These are phyloP conservation scores for Leucocoprinus sp. DNA, from an alignment of 768 basidiomycete species.

Conservation along the genomic window DNA sequence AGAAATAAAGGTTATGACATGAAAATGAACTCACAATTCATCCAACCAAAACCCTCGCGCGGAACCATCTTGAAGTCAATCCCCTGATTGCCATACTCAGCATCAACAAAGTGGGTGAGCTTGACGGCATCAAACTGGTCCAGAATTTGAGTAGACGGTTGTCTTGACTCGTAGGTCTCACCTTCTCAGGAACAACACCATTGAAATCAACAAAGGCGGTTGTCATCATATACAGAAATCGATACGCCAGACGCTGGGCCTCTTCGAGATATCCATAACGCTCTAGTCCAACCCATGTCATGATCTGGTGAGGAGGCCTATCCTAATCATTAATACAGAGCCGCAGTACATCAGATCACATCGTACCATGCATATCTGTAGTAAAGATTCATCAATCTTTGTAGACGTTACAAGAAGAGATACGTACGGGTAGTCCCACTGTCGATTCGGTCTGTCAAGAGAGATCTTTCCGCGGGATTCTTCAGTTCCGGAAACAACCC, in stretches of 20 bases:
- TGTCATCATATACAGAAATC: conserved; percentile 99
- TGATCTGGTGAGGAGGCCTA: conserved; percentile 97
- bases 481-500: conserved; percentile 93
- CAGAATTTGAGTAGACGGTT: conserved; percentile 1
- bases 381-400: conserved; percentile 13
- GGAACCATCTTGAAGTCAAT: conserved; percentile 98
- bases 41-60: conserved; percentile 98
- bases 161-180: no score
- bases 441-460: conserved; percentile 91
- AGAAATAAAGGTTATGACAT: background rate
- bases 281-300: conserved; percentile 96
- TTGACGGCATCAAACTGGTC: conserved; percentile 91
- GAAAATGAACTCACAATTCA: conserved; percentile 61
- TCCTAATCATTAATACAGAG: background rate
- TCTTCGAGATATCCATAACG: conserved; percentile 94
- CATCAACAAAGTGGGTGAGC: conserved; percentile 92
- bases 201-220: conserved; percentile 95
- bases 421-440: conserved; percentile 95
- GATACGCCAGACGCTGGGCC: conserved; percentile 86
- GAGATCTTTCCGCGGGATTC: conserved; percentile 94
- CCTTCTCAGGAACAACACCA: conserved; percentile 97
- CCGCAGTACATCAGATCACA: background rate
- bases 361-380: conserved; percentile 61
- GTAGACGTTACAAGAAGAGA: conserved; percentile 1
- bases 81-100: conserved; percentile 95